These are phyloP conservation scores for Aureobasidium sp. DNA, from an alignment of 2,329 filamentous ascomycete genomes.

Conservation along the genomic window DNA sequence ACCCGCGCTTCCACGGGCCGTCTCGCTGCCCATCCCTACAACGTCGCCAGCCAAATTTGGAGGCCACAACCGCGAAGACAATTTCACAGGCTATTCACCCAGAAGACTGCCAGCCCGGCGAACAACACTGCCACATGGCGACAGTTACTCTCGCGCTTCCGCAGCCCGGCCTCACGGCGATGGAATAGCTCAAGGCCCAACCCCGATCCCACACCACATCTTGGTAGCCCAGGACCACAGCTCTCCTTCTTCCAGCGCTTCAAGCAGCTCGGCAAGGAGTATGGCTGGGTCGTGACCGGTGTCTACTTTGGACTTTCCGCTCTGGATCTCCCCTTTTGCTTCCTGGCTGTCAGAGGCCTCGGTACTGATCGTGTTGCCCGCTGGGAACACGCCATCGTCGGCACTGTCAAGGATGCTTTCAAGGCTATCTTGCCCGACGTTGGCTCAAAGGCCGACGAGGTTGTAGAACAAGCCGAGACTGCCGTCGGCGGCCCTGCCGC, in stretches of 20 bases:
- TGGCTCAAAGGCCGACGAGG: conserved; percentile 35
- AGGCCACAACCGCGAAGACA: not conserved
- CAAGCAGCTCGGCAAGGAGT: conserved; percentile 80
- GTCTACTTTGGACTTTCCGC: conserved; percentile 79
- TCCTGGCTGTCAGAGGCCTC: conserved; percentile 72
- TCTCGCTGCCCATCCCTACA: not conserved
- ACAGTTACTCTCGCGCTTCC: conserved; percentile 1
- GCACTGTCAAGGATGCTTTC: conserved; percentile 51
- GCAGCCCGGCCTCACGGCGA: conserved; percentile 20
- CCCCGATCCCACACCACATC: conserved; percentile 31
- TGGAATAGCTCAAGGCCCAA: conserved; percentile 31
- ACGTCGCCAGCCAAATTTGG: not conserved
- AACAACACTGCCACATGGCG: conserved; percentile 4
- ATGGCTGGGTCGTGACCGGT: conserved; percentile 89
- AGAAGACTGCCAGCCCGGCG: not conserved
- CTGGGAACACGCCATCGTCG: conserved; percentile 62
- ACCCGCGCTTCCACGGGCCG: not conserved
- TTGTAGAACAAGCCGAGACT: conserved; percentile 13
- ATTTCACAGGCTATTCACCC: not conserved
- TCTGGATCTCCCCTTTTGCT: conserved; percentile 92
- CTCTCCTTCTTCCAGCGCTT: conserved; percentile 54
- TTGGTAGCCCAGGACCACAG: conserved; percentile 19
- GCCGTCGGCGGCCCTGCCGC: conserved; percentile 32
- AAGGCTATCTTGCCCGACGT: conserved; percentile 41
- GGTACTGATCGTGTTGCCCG: conserved; percentile 80